These are phyloP conservation scores for Nemania sp. DNA, from an alignment of 2,329 filamentous ascomycete species.

Conservation along the genomic window DNA sequence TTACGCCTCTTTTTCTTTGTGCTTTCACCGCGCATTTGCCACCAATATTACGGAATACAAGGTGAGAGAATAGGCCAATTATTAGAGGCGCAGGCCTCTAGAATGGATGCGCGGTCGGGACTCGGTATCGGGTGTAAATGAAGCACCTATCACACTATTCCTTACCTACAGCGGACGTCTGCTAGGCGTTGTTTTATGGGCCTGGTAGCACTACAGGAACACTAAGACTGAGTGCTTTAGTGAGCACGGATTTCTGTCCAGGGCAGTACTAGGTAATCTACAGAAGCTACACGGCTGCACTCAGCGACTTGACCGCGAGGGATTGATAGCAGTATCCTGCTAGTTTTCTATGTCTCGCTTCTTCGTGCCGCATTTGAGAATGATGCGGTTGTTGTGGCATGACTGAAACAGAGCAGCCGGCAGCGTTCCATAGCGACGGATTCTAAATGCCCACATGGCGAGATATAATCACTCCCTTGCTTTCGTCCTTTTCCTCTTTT, in stretches of 20 bases:
- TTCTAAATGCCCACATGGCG: background rate
- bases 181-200: background rate
- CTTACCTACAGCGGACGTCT: too few relatives aligned
- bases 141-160: constrained; percentile 2
- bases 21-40: background rate
- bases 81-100: background rate
- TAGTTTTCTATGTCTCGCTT: constrained; percentile 8
- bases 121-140: constrained; percentile 5
- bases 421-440: constrained; percentile 7
- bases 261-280: too few relatives aligned
- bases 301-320: background rate
- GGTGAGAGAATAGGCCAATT: background rate
- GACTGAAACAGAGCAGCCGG: constrained; percentile 14
- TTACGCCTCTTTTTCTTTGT: background rate
- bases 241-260: too few relatives aligned
- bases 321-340: background rate
- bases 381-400: constrained; percentile 3
- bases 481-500: background rate
- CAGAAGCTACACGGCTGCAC: too few relatives aligned
- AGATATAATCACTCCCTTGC: background rate
- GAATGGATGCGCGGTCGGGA: background rate
- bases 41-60: background rate
- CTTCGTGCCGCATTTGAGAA: constrained; percentile 10
- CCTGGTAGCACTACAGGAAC: too few relatives aligned
- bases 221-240: background rate